Percentiles rank a stretch among this genome's conserved stretches.
Conservation (phyloP, 2,329 filamentous ascomycete genomes). For the Cytospora chrysosperma region DNA sequence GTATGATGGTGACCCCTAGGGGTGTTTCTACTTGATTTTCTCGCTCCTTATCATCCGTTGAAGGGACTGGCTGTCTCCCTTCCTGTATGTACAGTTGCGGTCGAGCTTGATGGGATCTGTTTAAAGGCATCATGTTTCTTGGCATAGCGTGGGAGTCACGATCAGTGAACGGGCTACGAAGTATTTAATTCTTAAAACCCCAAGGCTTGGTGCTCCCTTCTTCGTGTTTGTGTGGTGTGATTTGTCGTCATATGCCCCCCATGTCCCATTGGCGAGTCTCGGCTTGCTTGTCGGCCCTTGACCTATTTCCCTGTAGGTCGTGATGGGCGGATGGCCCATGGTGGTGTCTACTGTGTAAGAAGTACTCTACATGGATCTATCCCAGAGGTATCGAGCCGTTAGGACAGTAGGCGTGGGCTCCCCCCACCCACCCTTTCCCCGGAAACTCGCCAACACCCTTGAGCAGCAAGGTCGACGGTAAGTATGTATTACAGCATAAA, state of each 20-base stretch:
- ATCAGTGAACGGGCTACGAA: background rate
- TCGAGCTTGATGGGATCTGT: background rate
- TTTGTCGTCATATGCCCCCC: background rate
- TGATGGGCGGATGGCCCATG: no score
- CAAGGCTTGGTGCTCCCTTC: background rate
- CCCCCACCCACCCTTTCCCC: no score
- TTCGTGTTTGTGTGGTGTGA: background rate
- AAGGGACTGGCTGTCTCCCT: background rate
- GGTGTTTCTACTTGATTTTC: background rate
- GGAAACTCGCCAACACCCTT: no score
- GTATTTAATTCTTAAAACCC: background rate
- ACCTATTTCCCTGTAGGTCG: no score
- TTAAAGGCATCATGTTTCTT: background rate
- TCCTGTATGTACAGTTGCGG: background rate
- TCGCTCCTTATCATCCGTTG: background rate
- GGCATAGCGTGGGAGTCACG: background rate
- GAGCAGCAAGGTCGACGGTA: no score
- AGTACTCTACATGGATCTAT: no score
- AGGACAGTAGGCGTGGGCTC: no score
- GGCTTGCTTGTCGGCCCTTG: background rate
- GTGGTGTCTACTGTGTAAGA: no score
- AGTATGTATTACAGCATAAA: no score
- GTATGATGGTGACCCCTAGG: conserved; percentile 16
- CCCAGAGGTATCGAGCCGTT: no score
- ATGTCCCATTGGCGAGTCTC: background rate